Evolutionary conservation across 2,329 filamentous ascomycete genomes (phyloP), one percentile per base, ranked within the genome.

Genomic region (Mollisiaceae sp.): DNA sequence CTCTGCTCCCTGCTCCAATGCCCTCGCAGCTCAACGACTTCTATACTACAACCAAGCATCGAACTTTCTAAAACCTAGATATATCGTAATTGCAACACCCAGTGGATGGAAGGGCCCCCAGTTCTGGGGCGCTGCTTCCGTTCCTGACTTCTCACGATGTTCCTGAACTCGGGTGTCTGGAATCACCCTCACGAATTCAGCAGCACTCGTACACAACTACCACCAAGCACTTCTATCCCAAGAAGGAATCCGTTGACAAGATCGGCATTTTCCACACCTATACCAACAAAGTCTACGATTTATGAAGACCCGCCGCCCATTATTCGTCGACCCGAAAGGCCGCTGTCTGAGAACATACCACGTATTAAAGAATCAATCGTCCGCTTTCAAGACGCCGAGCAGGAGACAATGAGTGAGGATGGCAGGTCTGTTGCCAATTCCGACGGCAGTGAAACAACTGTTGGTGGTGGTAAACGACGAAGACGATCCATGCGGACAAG

Each of bases 401-500:
- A 66, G 52, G 75, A 75, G 47, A 68, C 65, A 35, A 75, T 74
- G 73, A 75, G 72, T 60, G 74, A 76, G 60, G 74, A 76, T 71
- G 74, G 65, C 22, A 72, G 64, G 50, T 76, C 75, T 8, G 55
- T 74, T n/a, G 71, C 71, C 52, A 74, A 73, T 60, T 76, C 74
- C 0, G 74, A 75, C 52, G 67, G 63, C 32, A 75, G 73, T 59
- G 66, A 65, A 43, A 68, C 64, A 27, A 75, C 69, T 14, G 59
- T 50, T 22, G 67, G 64, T 32, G 71, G 69, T 5, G 66, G 65
- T 8, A 70, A 77, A 60, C 79, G 77, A 63, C 79, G 79, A 65
- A 84, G 82, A 73, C 81, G 82, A 11, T 71, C 77, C 0, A 77
- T 79, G 4, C 82, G 86, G 65, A 84, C 82, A 60, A 88, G 85